Evolutionary conservation across 768 basidiomycete species (phyloP), one percentile per base, ranked within the genome.

Genomic region (Lactarius indigo): DNA sequence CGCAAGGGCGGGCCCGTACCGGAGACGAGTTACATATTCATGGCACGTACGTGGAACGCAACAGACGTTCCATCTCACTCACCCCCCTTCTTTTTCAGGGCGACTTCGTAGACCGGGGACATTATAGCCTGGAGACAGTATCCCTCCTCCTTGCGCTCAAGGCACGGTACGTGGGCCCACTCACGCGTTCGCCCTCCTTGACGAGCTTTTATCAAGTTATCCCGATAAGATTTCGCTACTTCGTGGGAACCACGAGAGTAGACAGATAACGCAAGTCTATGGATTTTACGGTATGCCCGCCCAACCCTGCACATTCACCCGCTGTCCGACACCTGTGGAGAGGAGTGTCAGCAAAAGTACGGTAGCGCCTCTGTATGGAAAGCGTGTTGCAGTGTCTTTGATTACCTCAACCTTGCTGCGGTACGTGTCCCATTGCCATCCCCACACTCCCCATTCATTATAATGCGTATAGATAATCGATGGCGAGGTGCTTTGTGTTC

Each of bases 311-410:
- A 28, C 61, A 31, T 44, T 35, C 37, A 15, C 50, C 52, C 56
- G 44, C 61, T 58, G 35, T 66, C 65, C 60, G 20, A 66, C 44
- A 62, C 65, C 42, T 47, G 15, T 59, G 39, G 69, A 92, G 96
- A 97, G 74, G 96, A 98, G 78, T 98, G 96, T 73, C 95, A 97
- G 77, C 94, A 94, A 77, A 98, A 98, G 76, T 98, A 98, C 76
- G 96, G 96, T 44, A 94, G 89, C 68, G 87, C 96, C 6, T 87
- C 90, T 2, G 94, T 98, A 28, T 98, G 96, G 96, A 96, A 96
- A 77, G 92, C 93, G 23, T 98, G 96, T 73, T 98, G 96, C 79
- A 89, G 86, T 64, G 96, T 98, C 26, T 98, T 98, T 73, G 96
- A 98, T 77, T 95, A 90, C 74, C 82, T 98, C 26, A 97, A 96